Evolutionary conservation across 2,329 filamentous ascomycete genomes (phyloP).

Genomic region (Monosporascus sp.): DNA sequence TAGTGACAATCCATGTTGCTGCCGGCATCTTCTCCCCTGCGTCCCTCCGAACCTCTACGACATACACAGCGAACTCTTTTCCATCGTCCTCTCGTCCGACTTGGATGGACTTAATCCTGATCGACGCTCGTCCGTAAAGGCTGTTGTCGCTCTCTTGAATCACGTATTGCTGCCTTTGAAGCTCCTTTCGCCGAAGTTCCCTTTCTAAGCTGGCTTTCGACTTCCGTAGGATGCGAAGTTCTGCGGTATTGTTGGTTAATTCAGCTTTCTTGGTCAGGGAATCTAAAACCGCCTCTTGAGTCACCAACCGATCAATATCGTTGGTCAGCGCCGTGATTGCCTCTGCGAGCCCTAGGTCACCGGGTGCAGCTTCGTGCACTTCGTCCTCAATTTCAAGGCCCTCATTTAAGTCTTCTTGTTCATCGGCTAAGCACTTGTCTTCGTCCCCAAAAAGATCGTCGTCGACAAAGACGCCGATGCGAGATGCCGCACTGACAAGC

Average conservation of each 20-base stretch:
- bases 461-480: conserved; percentile 87
- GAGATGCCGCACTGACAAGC: conserved; percentile 78
- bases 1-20: conserved; percentile 89
- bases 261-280: conserved; percentile 91
- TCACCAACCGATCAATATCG: conserved; percentile 81
- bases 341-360: conserved; percentile 87
- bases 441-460: conserved; percentile 92
- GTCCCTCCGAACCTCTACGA: conserved; percentile 84
- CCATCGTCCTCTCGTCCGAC: conserved; percentile 89
- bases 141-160: conserved; percentile 98
- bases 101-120: conserved; percentile 88
- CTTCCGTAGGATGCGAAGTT: conserved; percentile 85
- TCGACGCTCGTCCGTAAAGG: conserved; percentile 82
- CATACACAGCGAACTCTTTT: conserved; percentile 87
- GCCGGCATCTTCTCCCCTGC: conserved; percentile 94
- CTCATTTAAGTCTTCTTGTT: conserved; percentile 67
- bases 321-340: conserved; percentile 83
- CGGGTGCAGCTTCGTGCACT: conserved; percentile 89
- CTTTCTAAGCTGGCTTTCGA: conserved; percentile 89
- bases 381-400: conserved; percentile 65
- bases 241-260: conserved; percentile 91
- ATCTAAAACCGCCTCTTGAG: conserved; percentile 87
- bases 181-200: conserved; percentile 88
- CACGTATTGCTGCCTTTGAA: conserved; percentile 94
- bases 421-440: conserved; percentile 77